Base-by-base conservation (phyloP, 1,284 basidiomycete species). In the Ganoderma lucidum region DNA sequence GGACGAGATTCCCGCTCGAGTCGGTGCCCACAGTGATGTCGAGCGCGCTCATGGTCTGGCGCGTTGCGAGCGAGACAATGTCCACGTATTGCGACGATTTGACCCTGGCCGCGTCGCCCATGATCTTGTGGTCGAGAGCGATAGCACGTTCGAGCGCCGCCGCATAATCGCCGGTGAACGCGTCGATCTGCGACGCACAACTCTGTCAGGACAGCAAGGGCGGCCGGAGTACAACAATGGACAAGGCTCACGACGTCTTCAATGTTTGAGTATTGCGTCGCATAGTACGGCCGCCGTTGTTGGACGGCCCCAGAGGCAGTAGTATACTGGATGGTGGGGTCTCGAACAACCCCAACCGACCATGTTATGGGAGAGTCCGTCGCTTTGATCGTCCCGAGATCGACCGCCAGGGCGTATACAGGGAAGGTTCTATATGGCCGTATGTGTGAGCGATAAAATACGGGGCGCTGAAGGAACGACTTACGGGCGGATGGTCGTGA, bases 11-110 rank as follows among this genome's bases (percentile, higher is more conserved):
- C 3, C 84, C 83, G 67, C 80, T 73, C 1, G 74, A 44, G 37
- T 75, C 74, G n/a, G 73, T 75, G 14, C 73, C 70, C 15, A 82
- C 69, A 0, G 83, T 83, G 64, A 82, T 76, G 66, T 86, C 84
- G 2, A 82, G 73, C 1, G 78, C 77, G 10, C 78, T 82, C 62
- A 85, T 80, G 12, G 82, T 79, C 75, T 87, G 85, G 6, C 85
- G 78, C 0, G 82, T 78, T 0, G 80, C 78, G 2, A 86, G 76
- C 1, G 82, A 77, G 8, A 86, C 77, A 10, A 86, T 74, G 61
- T 83, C 79, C 0, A 76, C 80, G 64, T 85, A 86, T 17, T 82
- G 72, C 2, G 71, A 37, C 0, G 76, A 76, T 37, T 14, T 6
- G 14, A 79, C 68, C n/a, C 67, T 39, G 2, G 71, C 44, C 0